Conservation (phyloP, 2,329 filamentous ascomycete species). For the Parastagonospora avenae region DNA sequence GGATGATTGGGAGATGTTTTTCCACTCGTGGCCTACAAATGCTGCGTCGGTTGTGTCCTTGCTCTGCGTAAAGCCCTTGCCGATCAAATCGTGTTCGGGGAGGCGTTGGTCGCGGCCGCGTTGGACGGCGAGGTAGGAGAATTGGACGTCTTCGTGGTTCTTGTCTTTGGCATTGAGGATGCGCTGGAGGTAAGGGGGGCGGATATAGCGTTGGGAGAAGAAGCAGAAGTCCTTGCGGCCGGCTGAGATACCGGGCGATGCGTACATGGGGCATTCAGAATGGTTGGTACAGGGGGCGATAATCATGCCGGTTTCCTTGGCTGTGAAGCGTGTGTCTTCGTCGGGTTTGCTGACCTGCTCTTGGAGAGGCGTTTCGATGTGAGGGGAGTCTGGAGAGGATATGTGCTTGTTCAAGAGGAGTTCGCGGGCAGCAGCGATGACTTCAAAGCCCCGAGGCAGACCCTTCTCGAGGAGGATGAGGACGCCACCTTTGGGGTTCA, state of each 20-base stretch:
- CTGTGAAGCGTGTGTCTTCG: constrained; percentile 37
- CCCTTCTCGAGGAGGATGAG: constrained; percentile 90
- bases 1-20: constrained; percentile 4
- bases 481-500: constrained; percentile 83
- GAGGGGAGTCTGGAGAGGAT: constrained; percentile 61
- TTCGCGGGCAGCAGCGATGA: constrained; percentile 81
- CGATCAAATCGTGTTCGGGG: constrained; percentile 36
- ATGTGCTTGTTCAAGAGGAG: constrained; percentile 79
- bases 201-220: constrained; percentile 86
- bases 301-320: constrained; percentile 67
- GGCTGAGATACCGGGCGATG: constrained; percentile 65
- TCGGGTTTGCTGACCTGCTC: constrained; percentile 50
- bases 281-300: constrained; percentile 83
- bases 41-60: constrained; percentile 66
- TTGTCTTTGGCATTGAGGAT: constrained; percentile 70
- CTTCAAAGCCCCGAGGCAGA: constrained; percentile 88
- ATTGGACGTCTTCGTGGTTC: constrained; percentile 90
- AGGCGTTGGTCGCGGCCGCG: constrained; percentile 69
- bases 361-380: constrained; percentile 44
- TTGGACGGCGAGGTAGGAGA: constrained; percentile 85
- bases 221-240: constrained; percentile 90
- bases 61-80: constrained; percentile 54
- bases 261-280: constrained; percentile 84
- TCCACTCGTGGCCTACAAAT: constrained; percentile 70
- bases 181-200: constrained; percentile 79